phyloP scores from a whole-genome alignment of 2,329 filamentous ascomycete species.

The Didymella segeticola region DNA sequence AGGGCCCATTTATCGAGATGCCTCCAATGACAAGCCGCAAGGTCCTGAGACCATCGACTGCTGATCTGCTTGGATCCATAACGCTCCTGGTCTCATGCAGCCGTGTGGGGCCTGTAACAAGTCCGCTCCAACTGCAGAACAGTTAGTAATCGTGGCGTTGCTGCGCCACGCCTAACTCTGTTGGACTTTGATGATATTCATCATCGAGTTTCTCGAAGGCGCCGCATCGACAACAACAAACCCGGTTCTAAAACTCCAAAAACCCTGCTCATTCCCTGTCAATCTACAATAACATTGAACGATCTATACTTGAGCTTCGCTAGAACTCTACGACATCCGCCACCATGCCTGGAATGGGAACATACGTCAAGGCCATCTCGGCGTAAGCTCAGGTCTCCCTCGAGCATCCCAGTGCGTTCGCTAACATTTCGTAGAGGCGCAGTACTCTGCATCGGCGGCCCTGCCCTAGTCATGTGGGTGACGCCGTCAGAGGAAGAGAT shows the following conservation, averaged over 20 bases:
- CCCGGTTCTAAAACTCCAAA: too few species aligned
- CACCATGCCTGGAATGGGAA: constrained; percentile 37
- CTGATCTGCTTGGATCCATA: constrained; percentile 21
- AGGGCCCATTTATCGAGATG: constrained; percentile 26
- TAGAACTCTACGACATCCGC: background rate
- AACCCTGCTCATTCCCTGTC: background rate
- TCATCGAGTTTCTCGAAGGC: constrained; percentile 15
- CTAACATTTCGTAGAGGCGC: constrained; percentile 65
- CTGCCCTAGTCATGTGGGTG: constrained; percentile 80
- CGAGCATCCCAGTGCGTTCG: constrained; percentile 9
- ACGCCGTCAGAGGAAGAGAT: constrained; percentile 90
- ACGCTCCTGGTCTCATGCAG: constrained; percentile 18
- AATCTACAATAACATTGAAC: too few species aligned
- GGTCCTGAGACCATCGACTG: constrained; percentile 13
- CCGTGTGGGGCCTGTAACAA: constrained; percentile 5
- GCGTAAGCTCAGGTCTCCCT: constrained; percentile 31
- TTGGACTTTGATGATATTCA: constrained; percentile 13
- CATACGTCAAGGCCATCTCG: constrained; percentile 45
- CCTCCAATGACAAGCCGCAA: constrained; percentile 17
- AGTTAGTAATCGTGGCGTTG: constrained; percentile 7
- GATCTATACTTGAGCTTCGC: too few species aligned
- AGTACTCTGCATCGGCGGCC: constrained; percentile 79
- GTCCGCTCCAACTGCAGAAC: constrained; percentile 5
- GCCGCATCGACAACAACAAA: constrained; percentile 6
- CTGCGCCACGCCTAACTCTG: constrained; percentile 15